Evolutionary conservation across 805 yeast species (phyloP), one percentile per base, ranked within the genome.

Genomic region (Cyberlindnera sargentensis): DNA sequence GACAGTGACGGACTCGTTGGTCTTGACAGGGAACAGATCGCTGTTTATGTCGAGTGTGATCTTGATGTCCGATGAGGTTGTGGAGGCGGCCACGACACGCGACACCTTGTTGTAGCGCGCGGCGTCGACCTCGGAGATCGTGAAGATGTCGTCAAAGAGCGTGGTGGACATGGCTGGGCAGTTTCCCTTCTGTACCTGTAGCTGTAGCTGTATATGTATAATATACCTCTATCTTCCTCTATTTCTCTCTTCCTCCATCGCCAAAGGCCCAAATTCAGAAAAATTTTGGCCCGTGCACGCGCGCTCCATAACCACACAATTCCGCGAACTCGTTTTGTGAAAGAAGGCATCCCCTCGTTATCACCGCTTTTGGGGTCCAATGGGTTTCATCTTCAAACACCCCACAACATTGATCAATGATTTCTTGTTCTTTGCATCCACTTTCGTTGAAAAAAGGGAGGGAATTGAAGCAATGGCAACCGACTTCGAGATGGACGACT

Each of bases 71-170:
- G 75, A 71, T 37, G 88, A 78, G 31, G 96, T 80, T 37, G 90
- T 83, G 26, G 96, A 87, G 50, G 80, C 80, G 20, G 93, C 97
- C 55, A 85, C 85, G 55, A 91, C 76, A 58, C 99, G 85, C 24
- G 87, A 72, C 15, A 91, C 96, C 60, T 84, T 87, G 73, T 88
- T 95, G 71, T 91, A 91, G 61, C 96, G 80, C 39, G 87, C 96
- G 31, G 82, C 66, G 61, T 91, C 98, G 39, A 86, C 82, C 36
- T 90, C 80, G 48, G 84, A 81, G 56, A 93, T 81, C 49, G 79
- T 79, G 70, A 91, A 93, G 60, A 90, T 81, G 66, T 91, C 98
- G 65, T 93, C 97, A 64, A 93, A 93, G 51, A 93, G 75, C 32
- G 91, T 83, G 59, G 84, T 63, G 32, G 84, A 75, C 87, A 80